These are phyloP conservation scores for Durusdinium trenchii DNA, from an alignment of 73 alveolate species.

Conservation along the genomic window DNA sequence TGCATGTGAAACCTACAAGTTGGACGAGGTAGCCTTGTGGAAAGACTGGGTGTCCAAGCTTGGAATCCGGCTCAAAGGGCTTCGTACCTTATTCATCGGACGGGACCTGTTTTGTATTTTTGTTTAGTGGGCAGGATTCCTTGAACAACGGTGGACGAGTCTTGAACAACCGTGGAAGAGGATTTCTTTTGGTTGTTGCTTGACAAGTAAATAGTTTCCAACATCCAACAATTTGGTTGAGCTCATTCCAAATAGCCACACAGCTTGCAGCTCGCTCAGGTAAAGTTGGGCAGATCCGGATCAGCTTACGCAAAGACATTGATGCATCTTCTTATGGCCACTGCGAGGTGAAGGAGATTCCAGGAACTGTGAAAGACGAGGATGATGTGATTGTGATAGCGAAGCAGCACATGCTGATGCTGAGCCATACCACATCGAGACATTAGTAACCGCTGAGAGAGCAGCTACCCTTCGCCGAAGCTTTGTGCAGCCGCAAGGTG, in stretches of 20 bases:
- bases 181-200: too few species aligned
- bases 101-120: background rate
- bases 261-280: background rate
- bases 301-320: background rate
- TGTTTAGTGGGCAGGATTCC: background rate
- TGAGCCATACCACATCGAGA: background rate
- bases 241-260: too few species aligned
- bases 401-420: background rate
- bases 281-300: background rate
- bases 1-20: background rate
- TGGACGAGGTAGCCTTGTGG: background rate
- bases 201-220: too few species aligned
- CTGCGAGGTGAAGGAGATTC: background rate
- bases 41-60: background rate
- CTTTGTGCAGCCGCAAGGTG: background rate
- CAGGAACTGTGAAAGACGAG: background rate
- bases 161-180: too few species aligned
- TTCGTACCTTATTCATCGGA: background rate
- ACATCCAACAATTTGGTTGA: background rate
- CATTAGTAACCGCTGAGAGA: background rate
- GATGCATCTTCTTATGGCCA: background rate
- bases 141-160: too few species aligned
- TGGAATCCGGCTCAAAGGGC: background rate
- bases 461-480: background rate
- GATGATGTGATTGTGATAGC: background rate